Conservation (phyloP, 2,329 filamentous ascomycete species). For the Trichoderma polysporum region DNA sequence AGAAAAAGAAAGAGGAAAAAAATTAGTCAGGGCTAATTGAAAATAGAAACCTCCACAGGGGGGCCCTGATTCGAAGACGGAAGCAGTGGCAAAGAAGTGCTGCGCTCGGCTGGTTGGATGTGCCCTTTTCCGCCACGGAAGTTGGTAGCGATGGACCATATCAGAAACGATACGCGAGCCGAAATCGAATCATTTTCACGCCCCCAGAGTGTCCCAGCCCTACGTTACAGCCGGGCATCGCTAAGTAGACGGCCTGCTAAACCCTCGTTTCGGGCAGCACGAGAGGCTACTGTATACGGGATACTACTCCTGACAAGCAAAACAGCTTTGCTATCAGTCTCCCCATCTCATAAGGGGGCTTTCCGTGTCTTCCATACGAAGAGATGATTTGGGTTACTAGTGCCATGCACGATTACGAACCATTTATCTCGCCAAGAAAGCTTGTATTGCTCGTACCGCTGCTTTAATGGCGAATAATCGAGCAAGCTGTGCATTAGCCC, state of each 20-base stretch:
- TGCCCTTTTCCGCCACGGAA: too few relatives aligned
- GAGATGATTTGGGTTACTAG: neutral
- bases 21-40: too few relatives aligned
- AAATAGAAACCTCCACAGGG: neutral
- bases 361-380: neutral
- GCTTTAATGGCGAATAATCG: neutral
- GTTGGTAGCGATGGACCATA: neutral
- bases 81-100: too few relatives aligned
- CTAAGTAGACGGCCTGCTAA: neutral
- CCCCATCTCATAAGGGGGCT: neutral
- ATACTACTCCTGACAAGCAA: neutral
- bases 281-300: neutral
- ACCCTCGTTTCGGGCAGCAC: neutral
- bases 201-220: neutral
- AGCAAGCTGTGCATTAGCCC: neutral
- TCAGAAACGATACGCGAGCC: neutral
- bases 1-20: too few relatives aligned
- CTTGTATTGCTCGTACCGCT: neutral
- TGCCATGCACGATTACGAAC: neutral
- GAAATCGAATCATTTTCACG: neutral
- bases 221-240: conserved; percentile 10
- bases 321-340: neutral
- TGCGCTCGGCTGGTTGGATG: neutral
- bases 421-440: neutral
- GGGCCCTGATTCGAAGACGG: neutral